A percentile compares a stretch with the other conserved stretches of the same genome.
Conservation (phyloP, 805 yeast genomes). For the Grigorovia transvaalensis region DNA sequence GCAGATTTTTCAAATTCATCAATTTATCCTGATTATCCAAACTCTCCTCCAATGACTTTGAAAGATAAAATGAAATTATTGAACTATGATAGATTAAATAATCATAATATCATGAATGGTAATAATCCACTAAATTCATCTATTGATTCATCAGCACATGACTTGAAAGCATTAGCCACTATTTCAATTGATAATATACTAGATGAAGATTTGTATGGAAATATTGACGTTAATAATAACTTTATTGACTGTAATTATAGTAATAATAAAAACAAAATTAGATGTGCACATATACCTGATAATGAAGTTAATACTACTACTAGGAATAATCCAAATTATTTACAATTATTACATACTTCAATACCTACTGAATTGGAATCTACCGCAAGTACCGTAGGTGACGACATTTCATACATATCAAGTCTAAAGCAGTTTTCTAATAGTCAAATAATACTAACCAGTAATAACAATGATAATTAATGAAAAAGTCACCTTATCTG, state of each 20-base stretch:
- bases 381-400: conserved; percentile 22
- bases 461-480: not conserved
- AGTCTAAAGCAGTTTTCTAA: conserved; percentile 1
- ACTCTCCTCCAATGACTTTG: conserved; percentile 34
- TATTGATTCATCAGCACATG: not conserved
- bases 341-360: conserved; percentile 2
- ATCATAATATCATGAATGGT: not conserved
- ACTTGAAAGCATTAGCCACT: conserved; percentile 3
- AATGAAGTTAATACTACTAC: not conserved
- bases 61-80: conserved; percentile 36
- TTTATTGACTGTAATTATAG: not conserved
- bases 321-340: not conserved
- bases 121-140: not conserved
- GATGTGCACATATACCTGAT: not conserved
- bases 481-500: no score
- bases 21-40: conserved; percentile 18
- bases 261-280: not conserved
- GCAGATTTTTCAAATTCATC: not conserved
- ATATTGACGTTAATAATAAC: not conserved
- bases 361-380: conserved; percentile 16
- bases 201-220: not conserved
- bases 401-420: conserved; percentile 18
- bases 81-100: conserved; percentile 21
- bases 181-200: conserved; percentile 3
- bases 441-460: not conserved